Conservation (phyloP, 2,329 filamentous ascomycete genomes). For the Fusarium humuli region DNA sequence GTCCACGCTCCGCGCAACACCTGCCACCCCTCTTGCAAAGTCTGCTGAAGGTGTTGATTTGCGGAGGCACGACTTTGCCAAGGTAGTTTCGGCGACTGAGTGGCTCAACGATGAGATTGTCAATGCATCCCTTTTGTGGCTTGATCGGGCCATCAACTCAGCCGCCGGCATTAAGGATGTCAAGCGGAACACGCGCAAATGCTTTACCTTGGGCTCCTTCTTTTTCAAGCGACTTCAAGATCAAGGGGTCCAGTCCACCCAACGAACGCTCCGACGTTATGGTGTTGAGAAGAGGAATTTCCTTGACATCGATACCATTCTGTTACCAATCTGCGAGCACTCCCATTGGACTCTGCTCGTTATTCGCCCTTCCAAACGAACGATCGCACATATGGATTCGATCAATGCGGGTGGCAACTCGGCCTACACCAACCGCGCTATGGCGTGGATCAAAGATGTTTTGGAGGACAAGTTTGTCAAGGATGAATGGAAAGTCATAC, state of each 20-base stretch:
- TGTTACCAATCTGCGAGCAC: constrained; percentile 74
- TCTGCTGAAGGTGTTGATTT: constrained; percentile 65
- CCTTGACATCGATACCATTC: constrained; percentile 72
- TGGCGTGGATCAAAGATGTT: constrained; percentile 68
- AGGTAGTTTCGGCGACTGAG: constrained; percentile 64
- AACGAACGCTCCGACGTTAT: constrained; percentile 67
- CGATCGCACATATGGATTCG: constrained; percentile 77
- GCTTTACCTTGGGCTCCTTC: constrained; percentile 72
- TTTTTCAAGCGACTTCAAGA: constrained; percentile 69
- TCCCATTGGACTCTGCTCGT: constrained; percentile 79
- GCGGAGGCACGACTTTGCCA: constrained; percentile 69
- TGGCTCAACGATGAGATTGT: constrained; percentile 86
- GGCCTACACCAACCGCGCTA: constrained; percentile 56
- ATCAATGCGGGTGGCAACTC: constrained; percentile 59
- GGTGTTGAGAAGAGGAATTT: constrained; percentile 71
- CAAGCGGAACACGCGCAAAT: constrained; percentile 65
- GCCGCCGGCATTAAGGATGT: constrained; percentile 63
- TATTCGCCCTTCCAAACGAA: constrained; percentile 69
- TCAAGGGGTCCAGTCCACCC: constrained; percentile 60
- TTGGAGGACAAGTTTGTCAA: constrained; percentile 65
- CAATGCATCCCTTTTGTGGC: constrained; percentile 71
- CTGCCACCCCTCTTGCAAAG: constrained; percentile 55
- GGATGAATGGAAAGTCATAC: constrained; percentile 69
- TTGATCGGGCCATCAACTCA: constrained; percentile 70
- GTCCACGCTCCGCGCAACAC: constrained; percentile 51